Evolutionary conservation across 345 rosid species (phyloP), one percentile per base, ranked within the genome.

Genomic region (Durio zibethinus): DNA sequence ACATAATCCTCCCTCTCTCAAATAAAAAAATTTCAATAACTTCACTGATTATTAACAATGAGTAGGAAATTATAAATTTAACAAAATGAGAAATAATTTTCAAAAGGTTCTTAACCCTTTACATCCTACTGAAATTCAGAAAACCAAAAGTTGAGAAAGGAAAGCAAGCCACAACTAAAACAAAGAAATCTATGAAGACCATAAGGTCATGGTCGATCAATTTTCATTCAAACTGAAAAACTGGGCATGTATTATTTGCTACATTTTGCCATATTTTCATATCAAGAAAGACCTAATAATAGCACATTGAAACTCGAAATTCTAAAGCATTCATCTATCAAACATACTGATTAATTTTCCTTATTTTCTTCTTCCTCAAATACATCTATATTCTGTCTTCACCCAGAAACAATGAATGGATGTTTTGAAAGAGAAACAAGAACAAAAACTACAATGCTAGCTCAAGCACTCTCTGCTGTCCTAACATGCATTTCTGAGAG

Each of bases 331-430:
- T 31, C 66, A 29, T 31, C 8, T 62, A 38, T 10, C 38, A 56
- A 27, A 47, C 40, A 62, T 53, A 69, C 64, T 78, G 27, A 56
- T 29, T 35, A 65, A 42, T 57, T 62, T 76, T 62, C 48, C 52
- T 85, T 77, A 60, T 77, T 78, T 57, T 45, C 62, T 61, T 76
- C 75, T 18, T 36, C 54, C 42, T 78, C 18, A 2, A 71, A 15
- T 66, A 64, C 54, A 81, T 61, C 36, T 40, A 60, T 72, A 36
- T 72, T 47, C 36, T 14, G 45, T 63, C 71, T 74, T 64, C 73
- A 80, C 54, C 47, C 33, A 56, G 10, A 29, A 72, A 82, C 72
- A 84, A 78, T 76, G 70, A 74, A 70, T 75, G 33, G 10, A 63
- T 73, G 53, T 72, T 79, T 10, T 52, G 7, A 10, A 68, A 68